A percentile compares a stretch with the other conserved stretches of the same genome.
Conservation (phyloP, 2,329 filamentous ascomycete species). For the Fusarium camptoceras region DNA sequence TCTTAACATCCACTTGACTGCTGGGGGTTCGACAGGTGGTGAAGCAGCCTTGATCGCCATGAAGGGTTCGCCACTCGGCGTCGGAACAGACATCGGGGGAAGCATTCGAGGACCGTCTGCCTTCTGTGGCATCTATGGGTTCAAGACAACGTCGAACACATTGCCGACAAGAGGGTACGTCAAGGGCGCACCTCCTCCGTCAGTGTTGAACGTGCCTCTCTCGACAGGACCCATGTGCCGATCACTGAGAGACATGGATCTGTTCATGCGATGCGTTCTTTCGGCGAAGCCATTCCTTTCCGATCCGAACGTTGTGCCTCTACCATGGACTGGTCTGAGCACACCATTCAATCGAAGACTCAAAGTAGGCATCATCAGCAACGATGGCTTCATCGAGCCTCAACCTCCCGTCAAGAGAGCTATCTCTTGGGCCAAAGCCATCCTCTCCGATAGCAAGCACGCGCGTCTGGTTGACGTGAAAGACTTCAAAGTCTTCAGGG, state of each 20-base stretch:
- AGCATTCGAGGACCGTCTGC: conserved; percentile 23
- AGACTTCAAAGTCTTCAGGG: conserved; percentile 50
- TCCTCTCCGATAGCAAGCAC: conserved; percentile 34
- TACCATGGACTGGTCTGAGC: conserved; percentile 48
- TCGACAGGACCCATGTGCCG: conserved; percentile 41
- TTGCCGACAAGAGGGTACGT: conserved; percentile 27
- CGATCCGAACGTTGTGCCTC: conserved; percentile 47
- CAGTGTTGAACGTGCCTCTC: conserved; percentile 49
- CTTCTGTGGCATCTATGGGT: conserved; percentile 27
- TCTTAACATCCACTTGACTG: conserved; percentile 66
- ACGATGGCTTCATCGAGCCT: conserved; percentile 54
- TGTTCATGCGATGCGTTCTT: conserved; percentile 34
- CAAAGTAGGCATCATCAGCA: conserved; percentile 57
- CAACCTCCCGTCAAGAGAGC: conserved; percentile 55
- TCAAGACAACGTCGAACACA: conserved; percentile 16
- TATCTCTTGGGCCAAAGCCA: conserved; percentile 49
- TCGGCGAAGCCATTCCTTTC: conserved; percentile 33
- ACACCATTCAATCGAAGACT: conserved; percentile 36
- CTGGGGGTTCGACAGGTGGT: conserved; percentile 73
- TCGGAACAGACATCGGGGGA: conserved; percentile 20
- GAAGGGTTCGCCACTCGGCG: conserved; percentile 36
- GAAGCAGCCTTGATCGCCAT: conserved; percentile 52
- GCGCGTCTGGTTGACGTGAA: conserved; percentile 49
- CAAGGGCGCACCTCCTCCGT: conserved; percentile 43
- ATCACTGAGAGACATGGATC: conserved; percentile 41